A percentile compares a stretch with the other conserved stretches of the same genome.
phyloP scores from a whole-genome alignment of 2,329 filamentous ascomycete species.

The Plenodomus lindquistii region DNA sequence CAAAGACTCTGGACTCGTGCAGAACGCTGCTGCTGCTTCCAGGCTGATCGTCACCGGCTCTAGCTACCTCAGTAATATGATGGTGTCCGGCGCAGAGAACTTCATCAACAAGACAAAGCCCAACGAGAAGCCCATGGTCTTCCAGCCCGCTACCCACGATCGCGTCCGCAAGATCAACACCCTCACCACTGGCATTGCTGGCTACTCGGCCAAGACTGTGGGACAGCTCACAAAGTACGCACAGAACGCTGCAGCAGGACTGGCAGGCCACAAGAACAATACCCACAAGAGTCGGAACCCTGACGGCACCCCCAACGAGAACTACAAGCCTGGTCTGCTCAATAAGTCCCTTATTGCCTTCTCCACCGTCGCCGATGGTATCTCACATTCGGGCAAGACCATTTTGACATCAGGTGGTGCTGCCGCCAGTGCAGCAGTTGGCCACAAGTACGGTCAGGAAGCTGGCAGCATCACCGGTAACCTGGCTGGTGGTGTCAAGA shows the following conservation, averaged over 20 bases:
- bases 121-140: slow-evolving; percentile 78
- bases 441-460: slow-evolving; percentile 86
- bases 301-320: slow-evolving; percentile 65
- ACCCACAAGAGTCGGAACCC: slow-evolving; percentile 67
- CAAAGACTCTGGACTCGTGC: slow-evolving; percentile 81
- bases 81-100: slow-evolving; percentile 75
- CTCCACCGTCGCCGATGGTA: slow-evolving; percentile 88
- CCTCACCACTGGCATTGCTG: slow-evolving; percentile 79
- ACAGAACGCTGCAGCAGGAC: slow-evolving; percentile 82
- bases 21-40: slow-evolving; percentile 84
- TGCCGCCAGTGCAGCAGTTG: slow-evolving; percentile 83
- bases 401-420: slow-evolving; percentile 73
- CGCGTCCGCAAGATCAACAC: slow-evolving; percentile 87
- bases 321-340: slow-evolving; percentile 86
- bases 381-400: slow-evolving; percentile 82
- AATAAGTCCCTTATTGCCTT: slow-evolving; percentile 98
- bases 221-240: slow-evolving; percentile 81
- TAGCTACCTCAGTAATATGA: slow-evolving; percentile 73
- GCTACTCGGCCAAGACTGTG: slow-evolving; percentile 81
- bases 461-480: slow-evolving; percentile 77
- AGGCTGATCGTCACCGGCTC: slow-evolving; percentile 90
- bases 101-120: slow-evolving; percentile 84
- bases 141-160: slow-evolving; percentile 80
- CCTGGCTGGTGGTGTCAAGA: slow-evolving; percentile 86
- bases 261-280: slow-evolving; percentile 66